Evolutionary conservation across 345 rosid species (phyloP), one percentile per base, ranked within the genome.

Genomic region (Cardiospermum halicacabum): DNA sequence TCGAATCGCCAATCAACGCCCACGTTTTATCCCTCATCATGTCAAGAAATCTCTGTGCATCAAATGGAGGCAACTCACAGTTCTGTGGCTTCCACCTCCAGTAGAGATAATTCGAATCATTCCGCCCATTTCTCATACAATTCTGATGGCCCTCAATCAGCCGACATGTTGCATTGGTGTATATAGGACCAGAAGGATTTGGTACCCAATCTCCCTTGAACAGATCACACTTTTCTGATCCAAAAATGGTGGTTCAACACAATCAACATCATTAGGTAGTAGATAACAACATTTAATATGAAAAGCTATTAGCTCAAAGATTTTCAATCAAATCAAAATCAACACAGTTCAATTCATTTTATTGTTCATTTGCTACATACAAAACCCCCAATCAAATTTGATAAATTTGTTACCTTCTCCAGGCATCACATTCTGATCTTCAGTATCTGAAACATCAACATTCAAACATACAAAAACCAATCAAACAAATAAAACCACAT

Each of bases 1-100:
- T 92, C 2, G 98, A 92, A 71, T 92, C 98, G 34, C 98, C 98
- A 15, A 92, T 80, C 53, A 92, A 64, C 4, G 84, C 98, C 98
- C 92, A 92, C 10, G 78, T 63, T 75, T 89, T 92, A 49, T 84
- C 68, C 48, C 88, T 87, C 98, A 89, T 89, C 65, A 84, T 73
- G 40, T 74, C 78, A 18, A 92, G 93, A 75, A 92, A 85, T 47
- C 69, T 82, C 36, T 51, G 56, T 43, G 91, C 82, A 72, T 87
- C 81, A 30, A 94, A 94, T 3, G 71, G 81, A 63, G 92, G 91
- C 74, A 94, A 74, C 68, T 79, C 60, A 60, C 99, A 94, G 21
- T 83, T 77, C 42, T 76, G 78, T 1, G 99, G 99, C 9, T 77
- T 82, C 99, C 99, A 93, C 74, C 75, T 84, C 97, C 97, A 93